Base-by-base conservation (phyloP, 75 land plant species). In the Sequoia sempervirens region DNA sequence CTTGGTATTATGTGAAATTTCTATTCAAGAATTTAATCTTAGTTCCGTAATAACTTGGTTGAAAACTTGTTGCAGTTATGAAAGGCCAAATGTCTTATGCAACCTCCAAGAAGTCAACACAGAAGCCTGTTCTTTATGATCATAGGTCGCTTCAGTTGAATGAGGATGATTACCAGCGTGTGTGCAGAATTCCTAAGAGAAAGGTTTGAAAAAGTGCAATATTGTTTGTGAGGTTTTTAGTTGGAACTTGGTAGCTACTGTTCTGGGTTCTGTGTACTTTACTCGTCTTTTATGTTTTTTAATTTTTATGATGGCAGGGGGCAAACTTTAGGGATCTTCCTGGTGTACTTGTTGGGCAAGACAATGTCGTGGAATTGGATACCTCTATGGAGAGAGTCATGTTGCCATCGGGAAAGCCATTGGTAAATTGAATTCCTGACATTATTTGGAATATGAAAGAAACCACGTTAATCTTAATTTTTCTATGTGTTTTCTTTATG, bases 321-420 rank as follows among this genome's bases (percentile, higher is more conserved):
- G 99, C 99, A 43, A 92, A 93, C 76, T 97, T 94, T 58, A 88
- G 99, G 82, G 87, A 92, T 68, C 87, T 97, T 81, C 91, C 94
- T 13, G 99, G 99, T 80, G 92, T 97, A 0, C 61, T 80, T 1
- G 89, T 95, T 40, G 83, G 87, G 46, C 74, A 85, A 32, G 88
- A 92, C 82, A 93, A 92, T 40, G 75, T 70, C 58, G 93, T 90
- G 38, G 85, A 86, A 28, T 84, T 88, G 79, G 97, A 95, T 85
- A 88, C 91, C 15, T 66, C 41, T 36, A 83, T 92, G 72, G 90
- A 91, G 36, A 85, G 96, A 46, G 91, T 83, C 17, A 28, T 85
- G 18, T 82, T 95, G 61, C 84, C 92, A 5, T 96, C 99, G 15
- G 93, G 93, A 58, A 95, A 93, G 79, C 99, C 96, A 17, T 85